Evolutionary conservation across 1,139 yeast species (phyloP).

Genomic region (Geotrichum aggregatum): DNA sequence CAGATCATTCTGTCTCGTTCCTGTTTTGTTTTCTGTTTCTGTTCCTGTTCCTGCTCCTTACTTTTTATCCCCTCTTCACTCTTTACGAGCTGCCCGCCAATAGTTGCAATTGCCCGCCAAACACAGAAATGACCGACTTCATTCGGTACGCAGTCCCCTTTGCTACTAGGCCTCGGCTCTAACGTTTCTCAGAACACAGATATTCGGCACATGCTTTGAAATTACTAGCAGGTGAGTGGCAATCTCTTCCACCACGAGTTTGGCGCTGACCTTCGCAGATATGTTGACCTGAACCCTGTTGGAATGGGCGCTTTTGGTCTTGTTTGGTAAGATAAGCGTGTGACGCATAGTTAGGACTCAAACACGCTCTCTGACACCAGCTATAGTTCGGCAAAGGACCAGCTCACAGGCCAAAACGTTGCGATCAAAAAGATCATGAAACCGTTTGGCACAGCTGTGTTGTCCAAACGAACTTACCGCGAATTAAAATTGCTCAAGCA

Average conservation of each 20-base stretch:
- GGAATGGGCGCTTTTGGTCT: slow-evolving; percentile 99
- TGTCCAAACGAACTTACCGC: slow-evolving; percentile 93
- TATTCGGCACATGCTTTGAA: slow-evolving; percentile 45
- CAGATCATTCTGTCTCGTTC: too few relatives aligned
- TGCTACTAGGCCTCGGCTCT: background rate
- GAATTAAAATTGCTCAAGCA: slow-evolving; percentile 91
- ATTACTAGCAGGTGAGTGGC: too few relatives aligned
- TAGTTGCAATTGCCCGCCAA: background rate
- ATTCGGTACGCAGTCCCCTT: slow-evolving; percentile 28
- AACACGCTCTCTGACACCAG: slow-evolving; percentile 20
- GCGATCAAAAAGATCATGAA: slow-evolving; percentile 98
- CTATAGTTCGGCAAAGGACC: slow-evolving; percentile 75
- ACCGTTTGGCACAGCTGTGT: slow-evolving; percentile 90
- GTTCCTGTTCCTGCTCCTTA: too few relatives aligned
- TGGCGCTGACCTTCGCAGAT: slow-evolving; percentile 44
- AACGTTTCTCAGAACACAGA: slow-evolving; percentile 43
- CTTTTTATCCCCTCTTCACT: too few relatives aligned
- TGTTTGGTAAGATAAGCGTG: slow-evolving; percentile 51
- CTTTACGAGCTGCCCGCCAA: background rate
- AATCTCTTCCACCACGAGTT: too few relatives aligned
- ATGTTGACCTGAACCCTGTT: slow-evolving; percentile 89
- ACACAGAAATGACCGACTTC: slow-evolving; percentile 31
- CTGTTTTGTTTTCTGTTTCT: too few relatives aligned
- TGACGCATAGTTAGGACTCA: background rate
- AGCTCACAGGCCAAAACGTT: slow-evolving; percentile 83